Conservation (phyloP, 331 rosid genomes). For the Acacia pycnantha region DNA sequence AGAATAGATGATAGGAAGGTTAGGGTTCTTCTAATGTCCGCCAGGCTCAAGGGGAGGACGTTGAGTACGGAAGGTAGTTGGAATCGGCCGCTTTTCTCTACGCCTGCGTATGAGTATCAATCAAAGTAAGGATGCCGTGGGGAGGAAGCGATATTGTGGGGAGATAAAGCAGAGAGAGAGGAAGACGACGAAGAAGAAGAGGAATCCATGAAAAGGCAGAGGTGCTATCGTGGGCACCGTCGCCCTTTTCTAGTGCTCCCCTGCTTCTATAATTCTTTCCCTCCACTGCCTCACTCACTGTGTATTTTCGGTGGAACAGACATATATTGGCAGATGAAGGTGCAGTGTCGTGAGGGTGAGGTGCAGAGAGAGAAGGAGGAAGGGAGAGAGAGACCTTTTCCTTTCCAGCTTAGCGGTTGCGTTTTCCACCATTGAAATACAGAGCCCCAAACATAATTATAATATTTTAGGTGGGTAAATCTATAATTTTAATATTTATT, state of each 20-base stretch:
- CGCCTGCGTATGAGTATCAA: conserved; percentile 25
- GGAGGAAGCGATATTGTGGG: conserved; percentile 39
- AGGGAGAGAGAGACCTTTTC: neutral
- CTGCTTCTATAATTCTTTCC: conserved; percentile 10
- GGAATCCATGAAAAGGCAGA: conserved; percentile 33
- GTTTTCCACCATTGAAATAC: conserved; percentile 55
- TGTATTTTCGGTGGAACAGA: neutral
- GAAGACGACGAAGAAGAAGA: conserved; percentile 22
- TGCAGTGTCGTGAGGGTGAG: conserved; percentile 20
- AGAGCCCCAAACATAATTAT: conserved; percentile 35
- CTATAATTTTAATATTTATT: neutral
- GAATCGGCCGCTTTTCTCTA: conserved; percentile 31
- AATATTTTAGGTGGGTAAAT: conserved; percentile 1
- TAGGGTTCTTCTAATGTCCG: conserved; percentile 50
- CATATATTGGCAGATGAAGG: neutral
- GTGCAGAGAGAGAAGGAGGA: neutral
- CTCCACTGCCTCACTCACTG: neutral
- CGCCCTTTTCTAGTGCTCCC: conserved; percentile 21
- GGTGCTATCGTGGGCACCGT: conserved; percentile 34
- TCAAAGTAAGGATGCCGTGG: conserved; percentile 45
- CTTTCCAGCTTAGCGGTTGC: conserved; percentile 45
- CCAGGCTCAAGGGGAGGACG: conserved; percentile 21
- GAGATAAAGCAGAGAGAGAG: neutral
- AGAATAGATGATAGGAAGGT: conserved; percentile 37
- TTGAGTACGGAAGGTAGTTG: neutral